Base-by-base conservation (phyloP, 768 basidiomycete species). In the Leucogyrophana mollusca region DNA sequence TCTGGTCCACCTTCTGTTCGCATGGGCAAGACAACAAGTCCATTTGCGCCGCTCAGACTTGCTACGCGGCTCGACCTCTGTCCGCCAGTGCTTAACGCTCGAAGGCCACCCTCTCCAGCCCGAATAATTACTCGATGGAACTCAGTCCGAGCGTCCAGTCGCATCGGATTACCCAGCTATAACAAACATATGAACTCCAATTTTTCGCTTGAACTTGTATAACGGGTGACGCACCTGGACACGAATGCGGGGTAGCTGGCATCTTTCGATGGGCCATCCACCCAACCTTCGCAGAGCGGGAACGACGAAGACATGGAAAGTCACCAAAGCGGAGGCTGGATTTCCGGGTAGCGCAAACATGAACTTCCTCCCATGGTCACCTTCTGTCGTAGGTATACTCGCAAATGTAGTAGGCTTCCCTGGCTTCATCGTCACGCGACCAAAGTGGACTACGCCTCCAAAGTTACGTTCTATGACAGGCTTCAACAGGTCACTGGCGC, bases 341-440 rank as follows among this genome's bases (percentile, higher is more conserved):
- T 94, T 94, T 1, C 92, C 92, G 0, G 92, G 92, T 2, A 95
- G 76, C 1, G 89, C 90, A 57, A 95, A 94, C 9, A 90, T 57
- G 4, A 83, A 82, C 54, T 85, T 90, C 23, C 61, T 58, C 5
- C 52, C 62, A n/a, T 60, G 57, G 16, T 51, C 49, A 9, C 59
- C 57, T 22, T 60, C 57, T 3, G 61, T 55, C 7, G 67, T 57
- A 0, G 87, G 85, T 20, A 93, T 73, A 10, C 81, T 87, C 1
- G 91, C 92, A 52, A 94, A 94, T 4, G 91, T 92, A 2, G 92
- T 95, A 3, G 92, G 91, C 59, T 94, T 94, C 6, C 90, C 92
- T 1, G 83, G 83, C 56, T 90, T 90, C 57, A 92, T 79, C 18
- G 80, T 79, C 41, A 94, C 88, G 7, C 91, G 77, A 2, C 92